phyloP scores from a whole-genome alignment of 805 yeast genomes.

The Candida manassasensis region DNA sequence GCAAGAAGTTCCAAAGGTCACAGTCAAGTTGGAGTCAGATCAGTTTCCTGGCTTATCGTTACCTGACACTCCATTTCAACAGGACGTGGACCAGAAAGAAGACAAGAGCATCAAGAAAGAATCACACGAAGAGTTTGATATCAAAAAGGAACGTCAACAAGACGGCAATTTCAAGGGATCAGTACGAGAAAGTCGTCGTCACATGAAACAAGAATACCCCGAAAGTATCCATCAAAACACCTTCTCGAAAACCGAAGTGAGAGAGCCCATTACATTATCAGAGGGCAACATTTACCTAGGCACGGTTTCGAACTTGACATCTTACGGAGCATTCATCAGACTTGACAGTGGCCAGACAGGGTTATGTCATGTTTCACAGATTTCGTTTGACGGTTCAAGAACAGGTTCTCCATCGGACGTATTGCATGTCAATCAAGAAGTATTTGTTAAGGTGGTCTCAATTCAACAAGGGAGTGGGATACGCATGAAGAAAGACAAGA shows the following conservation, averaged over 20 bases:
- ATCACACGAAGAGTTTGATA: background rate
- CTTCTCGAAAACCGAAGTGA: too few species aligned
- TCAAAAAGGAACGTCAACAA: conserved; percentile 9
- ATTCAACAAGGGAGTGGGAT: conserved; percentile 35
- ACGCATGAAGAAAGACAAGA: conserved; percentile 17
- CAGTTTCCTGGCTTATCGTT: conserved; percentile 4
- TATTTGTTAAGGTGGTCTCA: conserved; percentile 54
- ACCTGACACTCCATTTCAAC: background rate
- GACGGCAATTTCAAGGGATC: too few species aligned
- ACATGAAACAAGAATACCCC: background rate
- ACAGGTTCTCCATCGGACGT: conserved; percentile 57
- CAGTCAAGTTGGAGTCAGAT: conserved; percentile 1
- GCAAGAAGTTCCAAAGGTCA: conserved; percentile 1
- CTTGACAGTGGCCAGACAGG: conserved; percentile 44
- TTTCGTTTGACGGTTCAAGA: conserved; percentile 44
- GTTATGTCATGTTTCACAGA: conserved; percentile 72
- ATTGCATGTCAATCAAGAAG: conserved; percentile 52
- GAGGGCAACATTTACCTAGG: conserved; percentile 55
- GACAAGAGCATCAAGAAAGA: conserved; percentile 5
- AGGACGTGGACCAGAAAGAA: conserved; percentile 1
- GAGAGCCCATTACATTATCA: too few species aligned
- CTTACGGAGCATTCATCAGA: conserved; percentile 76
- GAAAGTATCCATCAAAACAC: background rate
- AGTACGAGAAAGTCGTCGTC: too few species aligned
- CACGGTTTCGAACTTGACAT: conserved; percentile 50